These are phyloP conservation scores for Suhomyces chickasaworum DNA, from an alignment of 1,139 yeast genomes.

Conservation along the genomic window DNA sequence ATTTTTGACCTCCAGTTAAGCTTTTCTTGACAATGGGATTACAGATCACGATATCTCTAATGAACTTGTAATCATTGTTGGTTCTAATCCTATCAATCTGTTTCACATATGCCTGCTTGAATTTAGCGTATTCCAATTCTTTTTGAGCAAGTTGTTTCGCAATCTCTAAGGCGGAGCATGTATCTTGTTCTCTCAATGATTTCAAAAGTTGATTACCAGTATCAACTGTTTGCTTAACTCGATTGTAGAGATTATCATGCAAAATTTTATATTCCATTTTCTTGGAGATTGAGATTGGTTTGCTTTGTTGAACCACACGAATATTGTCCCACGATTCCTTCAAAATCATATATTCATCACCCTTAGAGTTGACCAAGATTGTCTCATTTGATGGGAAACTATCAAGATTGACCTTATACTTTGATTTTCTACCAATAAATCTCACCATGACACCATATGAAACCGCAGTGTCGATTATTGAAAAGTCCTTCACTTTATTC, in stretches of 20 bases:
- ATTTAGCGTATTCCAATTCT: conserved; percentile 24
- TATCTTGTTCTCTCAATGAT: conserved; percentile 21
- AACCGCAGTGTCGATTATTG: conserved; percentile 19
- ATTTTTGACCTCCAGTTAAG: conserved; percentile 17
- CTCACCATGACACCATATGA: conserved; percentile 26
- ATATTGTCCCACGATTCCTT: conserved; percentile 34
- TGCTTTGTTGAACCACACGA: conserved; percentile 33
- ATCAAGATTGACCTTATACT: conserved; percentile 25
- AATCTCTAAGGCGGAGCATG: conserved; percentile 18
- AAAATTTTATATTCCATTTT: conserved; percentile 24
- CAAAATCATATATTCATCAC: conserved; percentile 47
- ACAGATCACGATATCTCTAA: background rate
- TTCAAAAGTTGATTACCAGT: conserved; percentile 24
- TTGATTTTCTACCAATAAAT: conserved; percentile 25
- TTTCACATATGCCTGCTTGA: conserved; percentile 23
- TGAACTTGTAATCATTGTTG: background rate
- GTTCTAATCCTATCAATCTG: conserved; percentile 1
- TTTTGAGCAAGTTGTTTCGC: conserved; percentile 19
- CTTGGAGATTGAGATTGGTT: conserved; percentile 15
- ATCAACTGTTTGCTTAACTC: conserved; percentile 33
- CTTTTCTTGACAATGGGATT: conserved; percentile 19
- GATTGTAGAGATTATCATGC: conserved; percentile 28
- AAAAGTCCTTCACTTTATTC: conserved; percentile 20
- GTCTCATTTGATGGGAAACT: conserved; percentile 23
- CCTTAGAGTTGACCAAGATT: conserved; percentile 36